Evolutionary conservation across 768 basidiomycete species (phyloP), one percentile per base, ranked within the genome.

Genomic region (Lactarius akahatsu): DNA sequence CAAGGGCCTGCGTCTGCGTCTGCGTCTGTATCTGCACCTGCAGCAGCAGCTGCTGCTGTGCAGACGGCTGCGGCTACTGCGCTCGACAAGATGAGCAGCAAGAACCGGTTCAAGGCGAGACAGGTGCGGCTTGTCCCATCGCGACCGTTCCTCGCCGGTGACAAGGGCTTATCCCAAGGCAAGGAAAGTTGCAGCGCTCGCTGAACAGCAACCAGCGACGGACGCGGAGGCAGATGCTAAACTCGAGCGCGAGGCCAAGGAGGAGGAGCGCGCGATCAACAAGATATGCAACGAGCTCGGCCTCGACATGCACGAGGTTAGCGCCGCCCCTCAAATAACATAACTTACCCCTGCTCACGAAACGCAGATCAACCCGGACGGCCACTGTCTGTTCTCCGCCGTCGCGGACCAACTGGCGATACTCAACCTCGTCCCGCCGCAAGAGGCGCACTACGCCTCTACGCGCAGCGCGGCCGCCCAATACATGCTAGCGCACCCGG

Each of bases 311-410:
- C 77, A 86, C 67, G 86, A 94, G 81, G 91, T 87, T 0, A 30
- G 64, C 62, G 13, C 34, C 34, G 34, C 2, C 34, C 34, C 34
- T 34, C 8, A 34, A 9, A 34, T 8, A 9, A 34, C 9, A 1
- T 9, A 34, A 9, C 1, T 10, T 1, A 10, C 8, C 8, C 34
- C 34, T 9, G 34, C 34, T 38, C 36, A 38, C 11, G 36, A 13
- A 30, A 36, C 54, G 30, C 70, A 97, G 94, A 89, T 98, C 71
- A 87, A 88, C 66, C 94, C 96, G 20, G 96, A 98, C 72, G 96
- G 96, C 0, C 96, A 98, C 72, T 98, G 96, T 78, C 86, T 98
- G 36, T 99, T 90, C 79, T 91, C 94, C 57, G 93, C 96, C 11
- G 80, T 98, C 30, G 96, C 93, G 30, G 94, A 98, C 76, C 96